Conservation (phyloP, 257 asterid genomes). For the Solanum paucissectum region DNA sequence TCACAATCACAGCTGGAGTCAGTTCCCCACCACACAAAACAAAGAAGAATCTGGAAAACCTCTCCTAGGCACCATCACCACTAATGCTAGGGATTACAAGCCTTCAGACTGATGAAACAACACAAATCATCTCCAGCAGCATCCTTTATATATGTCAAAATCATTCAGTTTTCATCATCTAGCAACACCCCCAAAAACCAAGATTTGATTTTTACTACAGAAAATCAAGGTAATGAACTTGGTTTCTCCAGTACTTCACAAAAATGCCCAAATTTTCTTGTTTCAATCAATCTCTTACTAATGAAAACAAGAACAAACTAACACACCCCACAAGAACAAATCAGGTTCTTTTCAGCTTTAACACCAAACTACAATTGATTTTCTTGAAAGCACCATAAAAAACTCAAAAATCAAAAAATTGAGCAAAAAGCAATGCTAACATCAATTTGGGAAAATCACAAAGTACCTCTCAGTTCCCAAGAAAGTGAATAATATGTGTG, state of each 20-base stretch:
- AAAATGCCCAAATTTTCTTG: neutral
- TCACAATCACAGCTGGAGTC: conserved; percentile 1
- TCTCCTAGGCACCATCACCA: neutral
- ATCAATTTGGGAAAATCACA: neutral
- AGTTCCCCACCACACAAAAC: neutral
- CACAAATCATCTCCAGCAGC: neutral
- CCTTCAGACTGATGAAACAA: neutral
- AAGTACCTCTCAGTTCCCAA: neutral
- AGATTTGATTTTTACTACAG: neutral
- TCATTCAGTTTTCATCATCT: neutral
- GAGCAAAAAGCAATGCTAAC: conserved; percentile 7
- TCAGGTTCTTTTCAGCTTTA: conserved; percentile 3
- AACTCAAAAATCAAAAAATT: neutral
- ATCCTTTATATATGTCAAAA: conserved; percentile 11
- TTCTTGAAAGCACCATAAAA: neutral
- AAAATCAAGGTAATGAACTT: conserved; percentile 9
- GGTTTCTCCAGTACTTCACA: neutral
- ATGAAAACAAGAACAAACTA: neutral
- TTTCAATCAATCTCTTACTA: conserved; percentile 4
- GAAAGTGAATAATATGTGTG: neutral
- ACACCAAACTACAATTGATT: neutral
- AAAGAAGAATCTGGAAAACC: neutral
- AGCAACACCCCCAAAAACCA: conserved; percentile 5
- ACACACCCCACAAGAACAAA: conserved; percentile 25
- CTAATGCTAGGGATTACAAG: neutral